Conservation (phyloP, 768 basidiomycete species). For the Cystofilobasidium macerans region DNA sequence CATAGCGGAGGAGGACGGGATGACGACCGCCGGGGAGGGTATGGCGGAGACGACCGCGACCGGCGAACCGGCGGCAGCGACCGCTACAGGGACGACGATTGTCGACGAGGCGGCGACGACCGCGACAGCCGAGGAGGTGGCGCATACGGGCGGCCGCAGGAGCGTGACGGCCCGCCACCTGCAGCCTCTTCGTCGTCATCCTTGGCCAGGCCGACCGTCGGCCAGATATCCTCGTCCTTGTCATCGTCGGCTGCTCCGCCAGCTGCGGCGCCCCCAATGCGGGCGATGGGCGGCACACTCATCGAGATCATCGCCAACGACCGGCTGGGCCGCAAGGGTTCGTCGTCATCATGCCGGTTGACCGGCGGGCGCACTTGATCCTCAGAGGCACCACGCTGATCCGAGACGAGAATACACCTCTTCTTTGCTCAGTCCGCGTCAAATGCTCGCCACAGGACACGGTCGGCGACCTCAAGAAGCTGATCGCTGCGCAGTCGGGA, state of each 20-base stretch:
- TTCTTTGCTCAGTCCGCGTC: conserved; percentile 72
- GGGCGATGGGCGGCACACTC: conserved; percentile 27
- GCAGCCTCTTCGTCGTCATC: conserved; percentile 6
- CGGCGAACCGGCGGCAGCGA: conserved; percentile 11
- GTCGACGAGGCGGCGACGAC: conserved; percentile 16
- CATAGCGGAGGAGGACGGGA: conserved; percentile 28
- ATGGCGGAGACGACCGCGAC: conserved; percentile 27
- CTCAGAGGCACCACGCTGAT: neutral
- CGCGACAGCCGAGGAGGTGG: conserved; percentile 4
- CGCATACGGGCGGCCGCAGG: conserved; percentile 4
- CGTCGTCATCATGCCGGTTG: conserved; percentile 22
- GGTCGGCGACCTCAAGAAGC: conserved; percentile 90
- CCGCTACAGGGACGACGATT: neutral
- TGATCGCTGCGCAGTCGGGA: conserved; percentile 92
- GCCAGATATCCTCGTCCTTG: neutral
- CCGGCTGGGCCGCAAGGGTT: conserved; percentile 87
- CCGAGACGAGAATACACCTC: no score
- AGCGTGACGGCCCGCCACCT: neutral
- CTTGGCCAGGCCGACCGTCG: neutral
- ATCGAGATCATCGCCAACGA: conserved; percentile 85
- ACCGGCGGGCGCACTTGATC: neutral
- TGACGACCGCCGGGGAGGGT: conserved; percentile 24
- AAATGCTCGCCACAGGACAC: conserved; percentile 88
- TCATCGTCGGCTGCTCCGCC: neutral
- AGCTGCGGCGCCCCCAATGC: conserved; percentile 10